Evolutionary conservation across 805 yeast species (phyloP).

Genomic region (Ogataea ganodermae): DNA sequence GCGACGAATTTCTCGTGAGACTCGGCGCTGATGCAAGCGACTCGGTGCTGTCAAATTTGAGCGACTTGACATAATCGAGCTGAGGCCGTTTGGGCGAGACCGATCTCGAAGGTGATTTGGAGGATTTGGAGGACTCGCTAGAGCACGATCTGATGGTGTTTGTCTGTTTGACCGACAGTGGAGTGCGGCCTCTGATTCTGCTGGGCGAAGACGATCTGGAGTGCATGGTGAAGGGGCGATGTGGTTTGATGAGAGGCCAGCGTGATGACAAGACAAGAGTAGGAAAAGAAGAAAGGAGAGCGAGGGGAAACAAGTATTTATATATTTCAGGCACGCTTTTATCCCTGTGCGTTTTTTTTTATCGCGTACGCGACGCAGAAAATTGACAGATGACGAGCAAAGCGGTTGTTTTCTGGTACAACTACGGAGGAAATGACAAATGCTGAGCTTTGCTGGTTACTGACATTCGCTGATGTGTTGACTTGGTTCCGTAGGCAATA

Average conservation of each 20-base stretch:
- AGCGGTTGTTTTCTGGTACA: too few species aligned
- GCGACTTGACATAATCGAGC: slow-evolving; percentile 10
- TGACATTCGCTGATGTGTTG: too few species aligned
- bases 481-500: too few species aligned
- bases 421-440: too few species aligned
- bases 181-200: slow-evolving; percentile 9
- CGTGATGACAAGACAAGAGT: background rate
- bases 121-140: slow-evolving; percentile 11
- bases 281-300: background rate
- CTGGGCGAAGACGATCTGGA: background rate
- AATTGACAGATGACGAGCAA: too few species aligned
- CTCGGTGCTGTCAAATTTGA: slow-evolving; percentile 16
- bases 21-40: slow-evolving; percentile 8
- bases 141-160: slow-evolving; percentile 8
- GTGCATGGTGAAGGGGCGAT: background rate
- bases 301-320: too few species aligned
- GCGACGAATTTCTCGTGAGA: slow-evolving; percentile 11
- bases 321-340: too few species aligned
- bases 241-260: background rate
- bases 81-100: slow-evolving; percentile 3
- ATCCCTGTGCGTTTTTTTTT: too few species aligned
- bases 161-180: slow-evolving; percentile 14
- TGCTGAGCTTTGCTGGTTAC: too few species aligned
- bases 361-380: too few species aligned
- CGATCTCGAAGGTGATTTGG: slow-evolving; percentile 10